These are phyloP conservation scores for Acanthamoeba triangularis DNA, from an alignment of 208 protist genomes.

Conservation along the genomic window DNA sequence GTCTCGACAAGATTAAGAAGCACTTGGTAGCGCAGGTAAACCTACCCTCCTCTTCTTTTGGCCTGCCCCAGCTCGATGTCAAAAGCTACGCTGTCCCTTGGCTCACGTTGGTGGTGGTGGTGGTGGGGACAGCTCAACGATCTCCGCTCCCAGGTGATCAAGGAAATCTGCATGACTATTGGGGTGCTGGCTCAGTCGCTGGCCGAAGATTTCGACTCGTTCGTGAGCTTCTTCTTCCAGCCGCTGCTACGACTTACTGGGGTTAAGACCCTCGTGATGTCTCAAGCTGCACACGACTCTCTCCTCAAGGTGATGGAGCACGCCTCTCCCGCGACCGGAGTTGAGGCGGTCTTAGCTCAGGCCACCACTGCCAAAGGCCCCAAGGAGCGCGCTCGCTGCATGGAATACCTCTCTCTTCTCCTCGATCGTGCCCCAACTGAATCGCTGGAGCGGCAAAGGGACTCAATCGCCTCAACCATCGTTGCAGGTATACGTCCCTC, in stretches of 20 bases:
- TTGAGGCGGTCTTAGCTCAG: background rate
- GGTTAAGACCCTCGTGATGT: constrained; percentile 18
- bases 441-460: background rate
- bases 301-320: background rate
- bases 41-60: background rate
- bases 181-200: background rate
- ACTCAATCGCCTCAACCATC: background rate
- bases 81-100: background rate
- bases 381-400: constrained; percentile 19
- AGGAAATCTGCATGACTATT: constrained; percentile 6
- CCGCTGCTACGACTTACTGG: background rate
- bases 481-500: background rate
- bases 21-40: background rate
- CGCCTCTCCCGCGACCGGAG: background rate
- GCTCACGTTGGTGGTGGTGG: background rate
- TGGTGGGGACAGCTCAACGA: background rate
- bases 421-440: background rate
- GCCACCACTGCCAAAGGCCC: constrained; percentile 16
- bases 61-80: no score
- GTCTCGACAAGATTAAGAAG: constrained; percentile 25
- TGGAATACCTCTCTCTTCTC: background rate
- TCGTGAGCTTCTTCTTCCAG: background rate
- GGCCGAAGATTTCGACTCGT: background rate
- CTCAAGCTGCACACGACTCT: background rate
- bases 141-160: constrained; percentile 46